Evolutionary conservation across 2,329 filamentous ascomycete genomes (phyloP), one percentile per base, ranked within the genome.

Genomic region (Coniochaeta pulveracea): DNA sequence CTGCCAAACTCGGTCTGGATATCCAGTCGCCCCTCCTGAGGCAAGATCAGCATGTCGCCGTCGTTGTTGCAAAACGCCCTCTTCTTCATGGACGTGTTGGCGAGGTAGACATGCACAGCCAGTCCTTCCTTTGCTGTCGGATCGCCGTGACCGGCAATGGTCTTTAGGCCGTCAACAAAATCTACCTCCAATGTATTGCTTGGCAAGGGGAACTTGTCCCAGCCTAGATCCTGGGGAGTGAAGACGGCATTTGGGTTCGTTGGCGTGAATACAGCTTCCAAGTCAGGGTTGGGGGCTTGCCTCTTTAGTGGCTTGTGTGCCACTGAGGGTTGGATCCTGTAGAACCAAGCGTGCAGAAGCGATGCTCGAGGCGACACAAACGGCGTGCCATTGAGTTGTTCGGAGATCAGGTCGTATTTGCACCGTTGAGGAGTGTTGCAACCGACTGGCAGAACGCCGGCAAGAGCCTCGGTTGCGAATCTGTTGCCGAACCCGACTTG

Each of bases 171-270:
- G 8, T 54, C 52, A 36, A 64, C 54, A 33, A 63, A 63, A 26
- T 55, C 50, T n/a, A 58, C 51, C 33, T 56, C 50, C 23, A 56
- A 51, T 19, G 36, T 17, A 19, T 80, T 51, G n/a, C n/a, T n/a
- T n/a, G n/a, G n/a, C n/a, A n/a, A n/a, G 44, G 81, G 72, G 50
- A 80, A 80, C 2, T 52, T 74, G 43, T 76, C 71, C 79, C 79
- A 84, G 45, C 78, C 67, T 10, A 83, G 59, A 52, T 83, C 78
- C 44, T 82, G 82, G 3, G 79, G 79, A n/a, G n/a, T n/a, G n/a
- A n/a, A n/a, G 33, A 80, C 15, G 10, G n/a, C 72, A 45, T 80
- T 71, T 40, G 80, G 19, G 10, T 7, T 14, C 17, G 17, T 8
- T 5, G 22, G 11, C 11, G 11, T 12, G 18, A 4, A 6, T 17